Base-by-base conservation (phyloP, 371 early-diverging fungal species). In the Funneliformis caledonium region DNA sequence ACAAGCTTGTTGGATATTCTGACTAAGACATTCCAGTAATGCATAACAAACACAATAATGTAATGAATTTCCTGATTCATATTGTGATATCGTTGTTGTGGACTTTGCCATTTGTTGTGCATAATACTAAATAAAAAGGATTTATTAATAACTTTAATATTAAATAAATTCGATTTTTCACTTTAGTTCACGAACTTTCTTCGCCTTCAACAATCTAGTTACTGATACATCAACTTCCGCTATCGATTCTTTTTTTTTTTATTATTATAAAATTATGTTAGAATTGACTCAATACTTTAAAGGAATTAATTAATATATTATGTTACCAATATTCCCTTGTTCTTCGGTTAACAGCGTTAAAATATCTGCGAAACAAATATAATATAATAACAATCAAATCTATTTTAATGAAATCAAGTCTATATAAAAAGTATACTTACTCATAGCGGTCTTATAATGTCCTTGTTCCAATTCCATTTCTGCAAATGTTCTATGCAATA, bases 401-500 rank as follows among this genome's bases (percentile, higher is more conserved):
- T n/a, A 43, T 26, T 26, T 26, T 37, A 72, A 33, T 37, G 7
- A 70, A 42, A 84, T 37, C 37, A 85, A 1, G 82, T 16, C 79
- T 83, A 22, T 84, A 84, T 85, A 11, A 85, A 82, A 88, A 72
- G 9, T 88, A 37, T 16, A 61, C 16, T 52, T 86, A 61, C 85
- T 85, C 9, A 90, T 76, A 7, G 90, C 91, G 50, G 85, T 87
- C 31, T 85, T 81, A 11, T 78, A 76, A 19, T 82, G 72, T 7
- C 83, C 85, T 22, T 83, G 80, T 60, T 88, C 88, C 37, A 87
- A 69, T 81, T 90, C 90, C 47, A 90, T 76, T 61, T 90, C 88
- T 45, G 92, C 89, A 83, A 89, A 88, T 84, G 86, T 85, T 26
- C 84, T 81, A 82, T 89, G 88, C 56, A 93, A 59, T 0, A 88